Percentiles rank a stretch among this genome's conserved stretches.
Evolutionary conservation across 2,329 filamentous ascomycete genomes (phyloP).

Genomic region (Stagonosporopsis cucurbitacearum): DNA sequence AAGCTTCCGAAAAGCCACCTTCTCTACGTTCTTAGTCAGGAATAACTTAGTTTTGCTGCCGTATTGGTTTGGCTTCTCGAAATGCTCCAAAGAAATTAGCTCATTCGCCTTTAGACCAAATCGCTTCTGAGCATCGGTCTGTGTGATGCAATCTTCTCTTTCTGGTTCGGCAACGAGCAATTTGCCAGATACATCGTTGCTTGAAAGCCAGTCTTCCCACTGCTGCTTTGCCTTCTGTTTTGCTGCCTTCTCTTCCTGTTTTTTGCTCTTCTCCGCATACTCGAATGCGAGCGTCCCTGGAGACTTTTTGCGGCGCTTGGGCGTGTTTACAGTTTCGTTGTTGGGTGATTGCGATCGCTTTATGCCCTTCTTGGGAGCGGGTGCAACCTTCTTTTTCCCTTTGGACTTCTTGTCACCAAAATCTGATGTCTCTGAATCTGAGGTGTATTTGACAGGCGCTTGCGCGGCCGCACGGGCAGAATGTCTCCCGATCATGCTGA

Average conservation of each 20-base stretch:
- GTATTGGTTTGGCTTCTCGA: slow-evolving; percentile 2
- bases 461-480: slow-evolving; percentile 20
- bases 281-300: slow-evolving; percentile 4
- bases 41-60: slow-evolving; percentile 6
- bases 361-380: slow-evolving; percentile 1
- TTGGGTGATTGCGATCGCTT: neutral
- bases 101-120: slow-evolving; percentile 3
- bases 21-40: neutral
- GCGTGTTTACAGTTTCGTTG: neutral
- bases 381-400: slow-evolving; percentile 1
- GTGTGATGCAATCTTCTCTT: slow-evolving; percentile 3
- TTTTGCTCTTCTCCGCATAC: neutral
- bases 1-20: slow-evolving; percentile 2
- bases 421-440: slow-evolving; percentile 21
- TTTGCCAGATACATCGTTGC: slow-evolving; percentile 9
- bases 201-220: slow-evolving; percentile 11
- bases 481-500: slow-evolving; percentile 20
- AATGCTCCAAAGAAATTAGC: neutral
- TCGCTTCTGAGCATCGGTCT: slow-evolving; percentile 5
- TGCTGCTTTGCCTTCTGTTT: slow-evolving; percentile 10
- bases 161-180: neutral
- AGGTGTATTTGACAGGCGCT: slow-evolving; percentile 25
- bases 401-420: slow-evolving; percentile 18
- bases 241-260: slow-evolving; percentile 8
- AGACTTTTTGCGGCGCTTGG: slow-evolving; percentile 17